These are phyloP conservation scores for Peronospora destructor DNA, from an alignment of 352 stramenopile species.

Conservation along the genomic window DNA sequence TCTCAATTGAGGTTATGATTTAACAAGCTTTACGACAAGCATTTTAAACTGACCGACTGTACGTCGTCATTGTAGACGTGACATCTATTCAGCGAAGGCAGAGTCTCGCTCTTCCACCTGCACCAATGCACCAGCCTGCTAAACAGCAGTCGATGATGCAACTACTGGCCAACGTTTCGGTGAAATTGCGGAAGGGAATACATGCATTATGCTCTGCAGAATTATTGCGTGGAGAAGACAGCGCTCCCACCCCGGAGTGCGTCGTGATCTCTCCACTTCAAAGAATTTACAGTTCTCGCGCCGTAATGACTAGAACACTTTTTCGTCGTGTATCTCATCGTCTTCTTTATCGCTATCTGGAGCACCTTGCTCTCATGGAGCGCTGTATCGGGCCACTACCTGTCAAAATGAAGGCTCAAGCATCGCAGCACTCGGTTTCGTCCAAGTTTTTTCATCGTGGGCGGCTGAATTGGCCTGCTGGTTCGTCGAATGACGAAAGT, in stretches of 20 bases:
- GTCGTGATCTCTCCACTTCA: too few relatives aligned
- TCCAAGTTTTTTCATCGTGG: constrained; percentile 78
- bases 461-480: constrained; percentile 58
- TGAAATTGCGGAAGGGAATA: too few relatives aligned
- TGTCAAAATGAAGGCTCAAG: constrained; percentile 69
- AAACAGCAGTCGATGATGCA: constrained; percentile 6
- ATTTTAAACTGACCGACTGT: background rate
- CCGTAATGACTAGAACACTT: too few relatives aligned
- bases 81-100: background rate
- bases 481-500: constrained; percentile 62
- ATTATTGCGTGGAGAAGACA: too few relatives aligned
- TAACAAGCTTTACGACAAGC: background rate
- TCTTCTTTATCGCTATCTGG: too few relatives aligned
- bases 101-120: background rate
- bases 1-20: background rate
- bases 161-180: too few relatives aligned
- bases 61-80: too few relatives aligned
- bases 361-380: constrained; percentile 98
- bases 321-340: too few relatives aligned
- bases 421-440: constrained; percentile 38
- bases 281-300: too few relatives aligned
- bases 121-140: constrained; percentile 21
- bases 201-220: too few relatives aligned
- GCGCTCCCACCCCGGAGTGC: too few relatives aligned
- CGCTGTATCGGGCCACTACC: constrained; percentile 90